phyloP scores from a whole-genome alignment of 1,284 basidiomycete genomes.

The Sporisorium sorghi region DNA sequence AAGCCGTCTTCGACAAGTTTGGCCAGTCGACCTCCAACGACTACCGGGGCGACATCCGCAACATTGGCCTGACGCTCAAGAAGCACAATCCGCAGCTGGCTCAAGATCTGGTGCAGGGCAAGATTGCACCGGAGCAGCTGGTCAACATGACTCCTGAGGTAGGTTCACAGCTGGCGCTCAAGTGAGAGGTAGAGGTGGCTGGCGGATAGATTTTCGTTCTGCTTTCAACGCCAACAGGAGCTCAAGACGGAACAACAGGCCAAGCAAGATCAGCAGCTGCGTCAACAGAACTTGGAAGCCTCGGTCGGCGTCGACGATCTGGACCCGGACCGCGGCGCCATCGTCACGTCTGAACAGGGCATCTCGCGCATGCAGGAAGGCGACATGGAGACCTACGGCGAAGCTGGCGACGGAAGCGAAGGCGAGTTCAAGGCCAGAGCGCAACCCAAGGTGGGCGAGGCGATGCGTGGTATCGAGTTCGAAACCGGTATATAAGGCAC shows the following conservation, averaged over 20 bases:
- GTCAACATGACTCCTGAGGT: conserved; percentile 40
- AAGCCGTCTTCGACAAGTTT: conserved; percentile 33
- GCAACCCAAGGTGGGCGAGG: conserved; percentile 50
- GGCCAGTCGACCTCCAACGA: conserved; percentile 41
- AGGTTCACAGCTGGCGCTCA: not conserved
- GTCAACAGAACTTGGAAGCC: conserved; percentile 36
- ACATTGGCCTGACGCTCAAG: conserved; percentile 44
- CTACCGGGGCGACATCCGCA: conserved; percentile 40
- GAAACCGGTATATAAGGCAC: conserved; percentile 29
- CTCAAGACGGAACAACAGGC: conserved; percentile 45
- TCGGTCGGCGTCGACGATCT: conserved; percentile 43
- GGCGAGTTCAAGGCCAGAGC: conserved; percentile 52
- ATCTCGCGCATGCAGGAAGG: conserved; percentile 33
- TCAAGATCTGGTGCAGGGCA: conserved; percentile 17
- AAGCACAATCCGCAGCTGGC: conserved; percentile 48
- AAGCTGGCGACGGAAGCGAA: conserved; percentile 40
- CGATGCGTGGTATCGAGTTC: conserved; percentile 53
- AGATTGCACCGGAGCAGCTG: conserved; percentile 15
- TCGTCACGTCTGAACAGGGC: conserved; percentile 24
- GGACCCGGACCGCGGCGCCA: conserved; percentile 22
- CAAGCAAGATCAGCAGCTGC: conserved; percentile 25
- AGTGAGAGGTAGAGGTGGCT: no score
- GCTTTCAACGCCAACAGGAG: conserved; percentile 11
- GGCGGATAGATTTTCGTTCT: no score
- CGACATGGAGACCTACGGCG: conserved; percentile 39